Conservation (phyloP, 805 yeast species). For the Suhomyces faveliae region DNA sequence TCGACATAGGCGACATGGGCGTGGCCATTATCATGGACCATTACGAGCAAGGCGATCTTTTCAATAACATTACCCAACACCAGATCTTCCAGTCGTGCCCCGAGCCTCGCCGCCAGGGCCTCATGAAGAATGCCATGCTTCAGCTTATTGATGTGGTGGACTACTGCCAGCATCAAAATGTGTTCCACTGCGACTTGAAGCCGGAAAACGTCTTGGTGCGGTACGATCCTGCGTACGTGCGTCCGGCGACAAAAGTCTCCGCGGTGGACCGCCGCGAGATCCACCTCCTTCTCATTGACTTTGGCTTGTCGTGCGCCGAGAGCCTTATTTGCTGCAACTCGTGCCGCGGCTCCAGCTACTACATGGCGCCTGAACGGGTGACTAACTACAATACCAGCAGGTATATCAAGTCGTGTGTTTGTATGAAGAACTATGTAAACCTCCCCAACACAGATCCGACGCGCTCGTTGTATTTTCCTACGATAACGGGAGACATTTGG, state of each 20-base stretch:
- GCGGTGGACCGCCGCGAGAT: conserved; percentile 47
- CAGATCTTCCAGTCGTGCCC: conserved; percentile 54
- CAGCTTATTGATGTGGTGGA: conserved; percentile 39
- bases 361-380: conserved; percentile 91
- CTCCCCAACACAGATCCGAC: conserved; percentile 19
- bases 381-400: conserved; percentile 40
- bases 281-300: conserved; percentile 71
- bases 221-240: conserved; percentile 26
- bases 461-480: conserved; percentile 46
- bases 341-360: conserved; percentile 84
- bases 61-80: conserved; percentile 77
- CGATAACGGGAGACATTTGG: conserved; percentile 84
- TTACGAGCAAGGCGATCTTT: conserved; percentile 81
- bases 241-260: conserved; percentile 9
- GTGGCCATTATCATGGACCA: conserved; percentile 82
- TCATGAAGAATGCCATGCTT: conserved; percentile 43
- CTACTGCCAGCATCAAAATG: conserved; percentile 30
- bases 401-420: conserved; percentile 25
- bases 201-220: conserved; percentile 42
- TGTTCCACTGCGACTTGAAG: conserved; percentile 44
- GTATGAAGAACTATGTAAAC: conserved; percentile 28
- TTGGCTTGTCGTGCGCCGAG: conserved; percentile 78
- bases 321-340: conserved; percentile 60
- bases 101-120: conserved; percentile 46
- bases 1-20: conserved; percentile 53